A percentile compares a stretch with the other conserved stretches of the same genome.
phyloP scores from a whole-genome alignment of 2,329 filamentous ascomycete species.

The Colletotrichum chlorophyti region DNA sequence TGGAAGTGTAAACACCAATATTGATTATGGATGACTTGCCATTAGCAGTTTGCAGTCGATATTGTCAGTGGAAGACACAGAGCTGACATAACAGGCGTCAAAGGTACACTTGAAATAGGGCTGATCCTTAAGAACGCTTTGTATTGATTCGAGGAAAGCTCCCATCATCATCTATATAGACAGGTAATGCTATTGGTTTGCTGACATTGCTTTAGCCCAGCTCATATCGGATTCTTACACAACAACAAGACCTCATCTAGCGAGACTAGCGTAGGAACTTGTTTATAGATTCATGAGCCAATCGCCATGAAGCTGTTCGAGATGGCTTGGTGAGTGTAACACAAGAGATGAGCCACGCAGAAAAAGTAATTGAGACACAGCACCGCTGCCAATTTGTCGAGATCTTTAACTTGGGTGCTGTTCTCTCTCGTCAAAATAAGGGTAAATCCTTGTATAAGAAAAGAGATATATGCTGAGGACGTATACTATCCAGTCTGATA shows the following conservation, averaged over 20 bases:
- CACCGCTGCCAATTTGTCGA: too few species aligned
- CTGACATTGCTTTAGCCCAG: conserved; percentile 7
- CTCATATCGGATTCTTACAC: conserved; percentile 1
- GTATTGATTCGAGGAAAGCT: too few species aligned
- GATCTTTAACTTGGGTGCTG: too few species aligned
- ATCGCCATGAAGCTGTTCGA: not conserved
- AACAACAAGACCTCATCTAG: not conserved
- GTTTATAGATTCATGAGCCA: not conserved
- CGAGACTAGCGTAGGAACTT: not conserved
- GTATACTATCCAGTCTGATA: not conserved
- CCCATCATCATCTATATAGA: conserved; percentile 7
- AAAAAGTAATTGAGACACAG: too few species aligned
- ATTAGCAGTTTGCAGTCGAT: too few species aligned
- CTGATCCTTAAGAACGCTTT: too few species aligned
- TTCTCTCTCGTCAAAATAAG: too few species aligned
- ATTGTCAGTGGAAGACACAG: too few species aligned
- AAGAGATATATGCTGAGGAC: not conserved
- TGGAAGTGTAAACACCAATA: not conserved
- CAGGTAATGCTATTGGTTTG: not conserved
- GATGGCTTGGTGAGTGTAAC: not conserved
- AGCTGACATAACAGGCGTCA: not conserved
- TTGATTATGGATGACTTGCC: conserved; percentile 5
- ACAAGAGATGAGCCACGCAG: conserved; percentile 1
- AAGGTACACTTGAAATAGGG: too few species aligned
- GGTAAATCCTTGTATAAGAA: conserved; percentile 8